Percentiles rank a stretch among this genome's conserved stretches.
These are phyloP conservation scores for Pisolithus thermaeus DNA, from an alignment of 1,284 basidiomycete species.

Conservation along the genomic window DNA sequence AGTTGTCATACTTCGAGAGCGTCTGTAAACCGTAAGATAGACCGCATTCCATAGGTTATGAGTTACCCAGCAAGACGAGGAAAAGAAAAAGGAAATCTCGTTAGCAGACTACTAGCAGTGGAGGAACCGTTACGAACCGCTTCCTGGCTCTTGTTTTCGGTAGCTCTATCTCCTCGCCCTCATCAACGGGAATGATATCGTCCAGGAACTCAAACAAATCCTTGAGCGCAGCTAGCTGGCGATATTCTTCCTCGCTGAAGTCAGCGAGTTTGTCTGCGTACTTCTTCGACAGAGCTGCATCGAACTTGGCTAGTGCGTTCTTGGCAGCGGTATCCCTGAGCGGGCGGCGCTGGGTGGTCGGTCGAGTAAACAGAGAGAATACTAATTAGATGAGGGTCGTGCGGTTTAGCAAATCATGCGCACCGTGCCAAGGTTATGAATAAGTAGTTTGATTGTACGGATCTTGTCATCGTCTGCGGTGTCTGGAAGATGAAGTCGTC, in stretches of 20 bases:
- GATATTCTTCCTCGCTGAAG: conserved; percentile 68
- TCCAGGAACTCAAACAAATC: conserved; percentile 66
- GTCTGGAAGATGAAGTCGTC: conserved; percentile 73
- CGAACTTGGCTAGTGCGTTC: conserved; percentile 78
- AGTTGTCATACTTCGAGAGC: conserved; percentile 41
- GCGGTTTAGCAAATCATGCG: conserved; percentile 19
- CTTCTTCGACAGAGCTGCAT: conserved; percentile 59
- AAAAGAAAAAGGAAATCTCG: not conserved
- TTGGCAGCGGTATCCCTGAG: conserved; percentile 66
- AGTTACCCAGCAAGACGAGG: not conserved
- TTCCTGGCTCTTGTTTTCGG: conserved; percentile 41
- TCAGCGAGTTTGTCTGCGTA: conserved; percentile 66
- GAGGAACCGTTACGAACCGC: conserved; percentile 28
- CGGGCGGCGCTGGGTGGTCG: conserved; percentile 57
- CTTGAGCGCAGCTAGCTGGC: conserved; percentile 52
- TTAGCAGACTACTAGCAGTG: not conserved
- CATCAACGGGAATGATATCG: conserved; percentile 48
- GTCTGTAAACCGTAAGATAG: conserved; percentile 24
- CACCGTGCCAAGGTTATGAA: conserved; percentile 58
- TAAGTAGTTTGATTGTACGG: conserved; percentile 57
- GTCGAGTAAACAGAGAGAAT: not conserved
- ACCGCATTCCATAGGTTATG: too few species aligned
- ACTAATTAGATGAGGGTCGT: not conserved
- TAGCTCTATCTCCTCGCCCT: conserved; percentile 44
- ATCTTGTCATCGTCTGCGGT: conserved; percentile 66